phyloP scores from a whole-genome alignment of 78 protist genomes.

The Anaeramoeba flamelloides region DNA sequence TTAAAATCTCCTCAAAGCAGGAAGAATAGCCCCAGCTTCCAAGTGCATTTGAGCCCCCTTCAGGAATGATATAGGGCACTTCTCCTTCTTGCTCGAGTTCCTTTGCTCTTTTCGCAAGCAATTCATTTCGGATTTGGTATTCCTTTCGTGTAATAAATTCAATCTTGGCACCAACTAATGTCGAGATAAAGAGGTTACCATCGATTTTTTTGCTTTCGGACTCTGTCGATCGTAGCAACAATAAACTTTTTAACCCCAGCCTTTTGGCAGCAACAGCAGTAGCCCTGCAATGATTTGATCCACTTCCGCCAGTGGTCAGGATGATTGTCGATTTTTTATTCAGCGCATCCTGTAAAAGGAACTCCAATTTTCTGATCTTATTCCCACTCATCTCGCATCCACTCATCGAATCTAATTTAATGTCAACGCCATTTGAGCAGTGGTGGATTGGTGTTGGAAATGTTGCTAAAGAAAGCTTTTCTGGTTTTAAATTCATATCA shows the following conservation, averaged over 20 bases:
- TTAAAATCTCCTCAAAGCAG: conserved; percentile 5
- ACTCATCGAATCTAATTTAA: conserved; percentile 10
- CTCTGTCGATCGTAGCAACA: conserved; percentile 1
- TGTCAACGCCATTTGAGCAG: neutral
- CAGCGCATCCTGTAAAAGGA: conserved; percentile 8
- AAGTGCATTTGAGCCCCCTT: conserved; percentile 7
- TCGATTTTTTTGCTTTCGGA: neutral
- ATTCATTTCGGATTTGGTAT: neutral
- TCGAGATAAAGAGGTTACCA: conserved; percentile 6
- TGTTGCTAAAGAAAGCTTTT: neutral
- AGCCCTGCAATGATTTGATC: conserved; percentile 17
- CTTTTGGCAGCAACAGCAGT: conserved; percentile 12
- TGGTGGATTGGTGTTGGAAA: neutral
- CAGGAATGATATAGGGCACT: neutral
- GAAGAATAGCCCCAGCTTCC: conserved; percentile 20
- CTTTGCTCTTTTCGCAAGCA: neutral
- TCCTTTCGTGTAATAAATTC: neutral
- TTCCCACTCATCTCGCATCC: conserved; percentile 5
- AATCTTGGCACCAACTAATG: conserved; percentile 3
- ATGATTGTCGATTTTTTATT: neutral
- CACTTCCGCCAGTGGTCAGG: conserved; percentile 13
- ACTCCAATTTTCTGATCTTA: conserved; percentile 19
- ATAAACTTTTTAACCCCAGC: conserved; percentile 4
- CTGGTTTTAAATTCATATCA: neutral
- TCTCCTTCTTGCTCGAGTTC: neutral